Conservation (phyloP, 805 yeast species). For the Zygosaccharomyces kombuchaensis region DNA sequence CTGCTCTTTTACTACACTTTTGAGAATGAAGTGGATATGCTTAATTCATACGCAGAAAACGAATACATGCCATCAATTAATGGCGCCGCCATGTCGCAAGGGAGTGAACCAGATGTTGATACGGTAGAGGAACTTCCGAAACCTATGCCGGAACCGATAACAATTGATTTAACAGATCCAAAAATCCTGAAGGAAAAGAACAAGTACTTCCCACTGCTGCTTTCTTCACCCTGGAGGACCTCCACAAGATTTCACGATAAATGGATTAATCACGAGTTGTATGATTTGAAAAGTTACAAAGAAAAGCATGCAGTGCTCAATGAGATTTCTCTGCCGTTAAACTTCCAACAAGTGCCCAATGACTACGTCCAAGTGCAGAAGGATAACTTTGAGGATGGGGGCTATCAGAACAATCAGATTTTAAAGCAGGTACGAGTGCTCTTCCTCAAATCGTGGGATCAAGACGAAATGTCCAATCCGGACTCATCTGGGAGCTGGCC, state of each 20-base stretch:
- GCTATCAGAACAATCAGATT: slow-evolving; percentile 25
- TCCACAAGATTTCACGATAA: slow-evolving; percentile 16
- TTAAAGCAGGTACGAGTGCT: slow-evolving; percentile 35
- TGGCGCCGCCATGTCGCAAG: slow-evolving; percentile 4
- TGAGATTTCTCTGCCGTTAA: slow-evolving; percentile 24
- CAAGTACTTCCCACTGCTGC: slow-evolving; percentile 38
- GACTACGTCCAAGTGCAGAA: slow-evolving; percentile 33
- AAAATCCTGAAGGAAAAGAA: slow-evolving; percentile 33
- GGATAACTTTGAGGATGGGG: slow-evolving; percentile 28
- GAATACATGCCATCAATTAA: slow-evolving; percentile 33
- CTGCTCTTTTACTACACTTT: slow-evolving; percentile 35
- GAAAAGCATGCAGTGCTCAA: slow-evolving; percentile 28
- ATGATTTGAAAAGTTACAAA: slow-evolving; percentile 21
- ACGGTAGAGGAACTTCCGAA: not conserved
- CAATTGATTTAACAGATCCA: slow-evolving; percentile 20
- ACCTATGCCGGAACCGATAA: slow-evolving; percentile 2
- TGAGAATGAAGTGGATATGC: slow-evolving; percentile 34
- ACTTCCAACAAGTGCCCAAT: slow-evolving; percentile 6
- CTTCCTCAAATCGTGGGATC: slow-evolving; percentile 42
- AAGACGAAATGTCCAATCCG: slow-evolving; percentile 11
- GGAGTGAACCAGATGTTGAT: not conserved
- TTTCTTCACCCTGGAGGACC: slow-evolving; percentile 22
- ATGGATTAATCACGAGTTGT: slow-evolving; percentile 11
- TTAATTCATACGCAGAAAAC: slow-evolving; percentile 36
- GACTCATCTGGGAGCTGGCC: slow-evolving; percentile 37